A percentile compares a stretch with the other conserved stretches of the same genome.
phyloP scores from a whole-genome alignment of 257 asterid genomes.

The Mitragyna speciosa region DNA sequence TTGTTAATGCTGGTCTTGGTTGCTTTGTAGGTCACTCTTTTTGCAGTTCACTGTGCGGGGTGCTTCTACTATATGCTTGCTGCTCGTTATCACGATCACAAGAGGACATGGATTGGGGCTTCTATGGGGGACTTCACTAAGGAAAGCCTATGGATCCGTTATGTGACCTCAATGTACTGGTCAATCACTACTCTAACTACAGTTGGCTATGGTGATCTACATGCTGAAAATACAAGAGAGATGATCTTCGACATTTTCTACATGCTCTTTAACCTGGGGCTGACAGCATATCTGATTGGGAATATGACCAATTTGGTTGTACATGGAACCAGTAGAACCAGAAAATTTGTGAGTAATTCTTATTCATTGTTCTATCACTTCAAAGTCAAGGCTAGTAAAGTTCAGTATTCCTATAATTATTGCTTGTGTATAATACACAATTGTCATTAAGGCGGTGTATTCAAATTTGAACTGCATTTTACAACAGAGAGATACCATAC shows the following conservation, averaged over 20 bases:
- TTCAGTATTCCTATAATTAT: neutral
- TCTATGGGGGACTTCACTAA: constrained; percentile 51
- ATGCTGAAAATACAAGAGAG: constrained; percentile 79
- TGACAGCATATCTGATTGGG: constrained; percentile 90
- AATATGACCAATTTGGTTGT: constrained; percentile 97
- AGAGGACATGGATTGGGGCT: constrained; percentile 87
- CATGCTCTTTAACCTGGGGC: constrained; percentile 93
- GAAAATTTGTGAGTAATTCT: constrained; percentile 68
- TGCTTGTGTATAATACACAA: constrained; percentile 4
- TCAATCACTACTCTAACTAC: constrained; percentile 95
- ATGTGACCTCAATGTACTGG: constrained; percentile 85
- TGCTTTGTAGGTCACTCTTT: constrained; percentile 73
- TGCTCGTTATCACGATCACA: constrained; percentile 55
- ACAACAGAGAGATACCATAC: constrained; percentile 37
- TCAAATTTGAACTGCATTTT: neutral
- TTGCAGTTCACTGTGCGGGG: constrained; percentile 92
- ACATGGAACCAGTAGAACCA: constrained; percentile 84
- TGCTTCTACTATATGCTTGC: constrained; percentile 92
- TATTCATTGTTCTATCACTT: neutral
- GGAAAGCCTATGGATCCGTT: constrained; percentile 70
- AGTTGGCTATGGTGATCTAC: constrained; percentile 95
- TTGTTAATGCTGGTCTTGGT: constrained; percentile 2
- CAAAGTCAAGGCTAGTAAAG: neutral
- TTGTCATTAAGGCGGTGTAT: neutral
- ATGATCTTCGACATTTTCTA: constrained; percentile 77